Conservation (phyloP, 768 basidiomycete species). For the Amyloporia xantha region DNA sequence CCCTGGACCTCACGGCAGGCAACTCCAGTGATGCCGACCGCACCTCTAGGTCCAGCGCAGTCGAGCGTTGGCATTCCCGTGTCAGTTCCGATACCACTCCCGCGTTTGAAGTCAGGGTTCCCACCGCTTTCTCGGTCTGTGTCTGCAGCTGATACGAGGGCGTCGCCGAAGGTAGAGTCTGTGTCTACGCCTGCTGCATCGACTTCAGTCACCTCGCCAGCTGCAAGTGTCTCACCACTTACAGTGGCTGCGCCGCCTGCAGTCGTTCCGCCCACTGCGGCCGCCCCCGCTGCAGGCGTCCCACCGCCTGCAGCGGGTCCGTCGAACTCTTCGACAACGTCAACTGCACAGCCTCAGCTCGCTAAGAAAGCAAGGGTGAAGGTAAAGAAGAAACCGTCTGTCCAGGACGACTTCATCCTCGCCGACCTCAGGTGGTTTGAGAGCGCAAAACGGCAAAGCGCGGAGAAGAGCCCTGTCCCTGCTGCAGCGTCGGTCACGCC, state of each 20-base stretch:
- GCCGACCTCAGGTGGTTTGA: conserved; percentile 16
- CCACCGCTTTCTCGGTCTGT: not conserved
- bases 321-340: not conserved
- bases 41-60: too few species aligned
- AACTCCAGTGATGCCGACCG: too few species aligned
- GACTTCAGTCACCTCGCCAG: not conserved
- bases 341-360: not conserved
- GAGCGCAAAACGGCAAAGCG: conserved; percentile 2
- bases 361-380: conserved; percentile 6
- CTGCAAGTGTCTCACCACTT: not conserved
- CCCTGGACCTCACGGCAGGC: not conserved
- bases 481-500: not conserved
- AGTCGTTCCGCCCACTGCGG: not conserved
- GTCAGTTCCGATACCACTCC: not conserved
- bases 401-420: conserved; percentile 13
- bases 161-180: not conserved
- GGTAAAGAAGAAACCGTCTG: conserved; percentile 10
- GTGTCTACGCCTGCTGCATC: not conserved
- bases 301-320: not conserved
- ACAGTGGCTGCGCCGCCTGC: not conserved
- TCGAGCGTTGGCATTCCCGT: not conserved
- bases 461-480: not conserved
- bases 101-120: not conserved
- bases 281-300: not conserved
- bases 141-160: too few species aligned